Percentiles rank a stretch among this genome's conserved stretches.
phyloP scores from a whole-genome alignment of 2,329 filamentous ascomycete species.

The Monosporascus sp. region DNA sequence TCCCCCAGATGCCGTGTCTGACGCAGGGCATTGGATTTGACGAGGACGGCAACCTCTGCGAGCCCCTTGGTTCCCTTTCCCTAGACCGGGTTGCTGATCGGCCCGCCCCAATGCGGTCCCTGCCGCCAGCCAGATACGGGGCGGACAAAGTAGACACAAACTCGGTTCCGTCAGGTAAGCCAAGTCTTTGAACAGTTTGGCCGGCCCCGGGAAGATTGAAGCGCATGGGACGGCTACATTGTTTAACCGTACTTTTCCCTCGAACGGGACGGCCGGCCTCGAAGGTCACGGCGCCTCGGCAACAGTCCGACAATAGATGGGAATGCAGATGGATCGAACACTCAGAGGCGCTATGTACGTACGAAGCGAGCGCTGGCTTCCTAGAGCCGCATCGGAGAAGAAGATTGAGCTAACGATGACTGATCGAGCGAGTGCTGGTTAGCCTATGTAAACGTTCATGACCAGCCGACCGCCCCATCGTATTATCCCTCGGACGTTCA shows the following conservation, averaged over 20 bases:
- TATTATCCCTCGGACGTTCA: too few species aligned
- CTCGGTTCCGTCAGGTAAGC: conserved; percentile 17
- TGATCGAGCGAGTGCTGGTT: background rate
- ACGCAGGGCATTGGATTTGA: conserved; percentile 31
- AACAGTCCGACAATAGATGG: too few species aligned
- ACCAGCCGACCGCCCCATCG: too few species aligned
- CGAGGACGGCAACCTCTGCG: conserved; percentile 30
- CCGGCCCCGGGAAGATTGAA: too few species aligned
- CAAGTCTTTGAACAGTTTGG: too few species aligned
- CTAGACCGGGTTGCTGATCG: conserved; percentile 30
- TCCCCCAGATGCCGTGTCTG: conserved; percentile 31
- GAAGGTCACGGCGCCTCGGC: too few species aligned
- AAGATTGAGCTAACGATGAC: background rate
- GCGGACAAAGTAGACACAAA: conserved; percentile 10
- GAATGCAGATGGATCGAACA: too few species aligned
- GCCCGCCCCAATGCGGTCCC: conserved; percentile 12
- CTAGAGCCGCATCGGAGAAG: background rate
- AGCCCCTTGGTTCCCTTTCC: conserved; percentile 32
- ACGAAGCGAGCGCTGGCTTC: background rate
- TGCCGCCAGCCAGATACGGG: conserved; percentile 3
- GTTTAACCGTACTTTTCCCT: conserved; percentile 13
- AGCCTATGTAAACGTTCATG: too few species aligned
- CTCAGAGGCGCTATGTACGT: background rate
- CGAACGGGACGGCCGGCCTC: conserved; percentile 5
- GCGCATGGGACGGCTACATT: conserved; percentile 5